Evolutionary conservation across 495 filamentous ascomycete species (phyloP), one percentile per base, ranked within the genome.

Genomic region (Penicillium verhagenii): DNA sequence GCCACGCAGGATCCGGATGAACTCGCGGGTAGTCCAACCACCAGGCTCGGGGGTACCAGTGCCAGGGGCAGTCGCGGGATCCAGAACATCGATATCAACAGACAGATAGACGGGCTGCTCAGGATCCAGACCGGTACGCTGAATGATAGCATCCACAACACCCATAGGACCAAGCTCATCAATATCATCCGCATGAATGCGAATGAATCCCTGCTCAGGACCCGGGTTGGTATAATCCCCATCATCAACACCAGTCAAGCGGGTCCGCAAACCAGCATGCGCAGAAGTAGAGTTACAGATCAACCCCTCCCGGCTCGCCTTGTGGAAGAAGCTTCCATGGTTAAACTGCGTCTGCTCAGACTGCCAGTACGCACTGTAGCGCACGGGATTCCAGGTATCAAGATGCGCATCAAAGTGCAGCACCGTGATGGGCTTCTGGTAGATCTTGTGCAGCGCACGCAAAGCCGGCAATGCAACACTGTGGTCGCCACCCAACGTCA

Each of bases 281-380:
- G 90, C 86, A 16, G 83, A 88, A 4, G 80, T 85, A 18, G 70
- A 67, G 59, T 90, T 88, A 29, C 80, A 72, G 40, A 93, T 82
- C 21, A 93, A 69, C 0, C 87, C 87, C 67, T 93, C 90, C 21
- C 83, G 80, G 43, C 82, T 83, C 2, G 90, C 90, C 45, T 91
- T 78, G 82, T 88, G 89, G 78, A 95, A 94, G 83, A 93, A 92
- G 44, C 78, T 86, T 4, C 90, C 90, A 68, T 95, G 90, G 64
- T 85, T 93, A 73, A 93, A 95, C 54, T 82, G 77, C 8, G 82
- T 77, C 64, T 89, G 88, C 63, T 83, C 78, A 11, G 77, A 81
- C 7, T 76, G 69, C 90, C 90, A 95, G 48, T 84, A 83, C 13
- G 80, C 83, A 0, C 87, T 85, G 69, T 92, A 93, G 52, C 86